Evolutionary conservation across 352 stramenopile species (phyloP), one percentile per base, ranked within the genome.

Genomic region (Phytopythium chamaehyphon): DNA sequence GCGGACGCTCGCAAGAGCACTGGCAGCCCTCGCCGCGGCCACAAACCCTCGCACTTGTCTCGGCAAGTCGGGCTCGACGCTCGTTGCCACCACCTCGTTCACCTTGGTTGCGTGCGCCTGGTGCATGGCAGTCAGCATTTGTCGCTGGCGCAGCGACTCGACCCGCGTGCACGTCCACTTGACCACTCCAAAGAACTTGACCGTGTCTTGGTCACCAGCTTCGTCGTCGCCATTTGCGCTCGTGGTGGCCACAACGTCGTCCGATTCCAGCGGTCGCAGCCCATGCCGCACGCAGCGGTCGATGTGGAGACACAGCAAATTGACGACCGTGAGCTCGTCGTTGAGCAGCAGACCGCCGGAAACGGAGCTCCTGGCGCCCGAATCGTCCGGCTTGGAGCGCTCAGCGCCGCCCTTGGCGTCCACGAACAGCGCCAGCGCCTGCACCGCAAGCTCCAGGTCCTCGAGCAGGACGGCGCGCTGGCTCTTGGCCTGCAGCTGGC

Each of bases 81-180:
- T 90, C 11, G 71, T 81, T 1, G 79, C 89, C 50, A 88, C 79
- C 26, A 87, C 73, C 48, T 90, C 69, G 38, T 68, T 73, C 16
- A 86, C 71, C 35, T 74, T 67, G 22, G 59, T 76, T 39, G 37
- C 47, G 36, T 46, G 54, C 12, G 66, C 75, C 16, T 63, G 64
- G n/a, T 83, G 75, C 71, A 89, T 86, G 38, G 69, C 76, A 18
- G 86, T 64, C 37, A 88, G 54, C 62, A 82, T 66, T 49, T 88
- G 82, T 47, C 76, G 74, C 62, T 84, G 71, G 19, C 78, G 73
- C 40, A 91, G 77, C 14, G 79, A 74, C 55, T 86, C 79, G 36
- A 93, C 71, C 35, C 83, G 66, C 24, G 83, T 88, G 64, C 80
- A 93, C 12, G 80, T 90, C 83, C 83, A 93, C 64, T 93, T 93